Base-by-base conservation (phyloP, 2,329 filamentous ascomycete genomes). In the Fusarium marasasianum region DNA sequence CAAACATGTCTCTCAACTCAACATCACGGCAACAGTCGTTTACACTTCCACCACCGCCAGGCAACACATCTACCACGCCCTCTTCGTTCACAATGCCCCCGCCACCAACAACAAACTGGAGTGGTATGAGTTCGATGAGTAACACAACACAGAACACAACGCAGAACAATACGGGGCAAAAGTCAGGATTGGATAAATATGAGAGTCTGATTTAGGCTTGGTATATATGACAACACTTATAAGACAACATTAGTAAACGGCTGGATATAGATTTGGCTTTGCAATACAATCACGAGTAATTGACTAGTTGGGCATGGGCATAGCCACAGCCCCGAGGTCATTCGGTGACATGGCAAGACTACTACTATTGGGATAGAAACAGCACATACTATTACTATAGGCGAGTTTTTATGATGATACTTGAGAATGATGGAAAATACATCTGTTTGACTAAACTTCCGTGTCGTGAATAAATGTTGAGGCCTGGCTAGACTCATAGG, bases 131-230 rank as follows among this genome's bases (percentile, higher is more conserved):
- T 18, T 54, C 51, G 18, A 54, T 54, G 59, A 37, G 51, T 29
- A 72, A 63, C 37, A 43, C 66, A 22, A 50, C 37, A 7, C 45
- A 60, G 35, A 62, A 53, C 33, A 58, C 58, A 53, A 24, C 71
- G 64, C 73, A 45, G 60, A 77, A 75, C 56, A 80, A 57, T 65
- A 76, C 73, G 65, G 69, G 74, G 63, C 82, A 81, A 65, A 87
- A 86, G 76, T 86, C 87, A 10, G 90, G 91, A 0, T 83, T 93
- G 82, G 90, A 92, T 81, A 91, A 91, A 82, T 93, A 92, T 73
- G 88, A 91, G 80, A 93, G 91, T 82, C 79, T 93, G 74, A 81
- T 93, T 75, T 92, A 83, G 37, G 78, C 66, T 24, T 60, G 7
- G 20, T 41, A 48, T 20, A 33, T 60, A 61, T 48, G 40, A 15